A percentile compares a stretch with the other conserved stretches of the same genome.
Evolutionary conservation across 2,329 filamentous ascomycete genomes (phyloP).

Genomic region (Xylariaceae sp.): DNA sequence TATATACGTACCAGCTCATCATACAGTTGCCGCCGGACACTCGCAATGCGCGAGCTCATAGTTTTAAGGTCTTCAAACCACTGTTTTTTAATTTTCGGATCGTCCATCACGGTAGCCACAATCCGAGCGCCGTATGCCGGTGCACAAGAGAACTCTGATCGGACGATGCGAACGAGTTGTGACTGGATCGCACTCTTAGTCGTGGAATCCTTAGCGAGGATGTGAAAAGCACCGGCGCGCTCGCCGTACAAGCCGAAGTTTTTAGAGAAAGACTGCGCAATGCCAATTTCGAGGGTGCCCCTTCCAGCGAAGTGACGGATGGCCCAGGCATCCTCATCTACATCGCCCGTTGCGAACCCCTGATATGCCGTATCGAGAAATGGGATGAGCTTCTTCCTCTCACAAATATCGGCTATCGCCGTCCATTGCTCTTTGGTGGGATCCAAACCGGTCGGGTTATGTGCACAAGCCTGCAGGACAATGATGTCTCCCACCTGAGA

Average conservation of each 20-base stretch:
- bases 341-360: conserved; percentile 34
- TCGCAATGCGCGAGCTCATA: conserved; percentile 32
- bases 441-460: conserved; percentile 38
- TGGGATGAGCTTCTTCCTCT: conserved; percentile 28
- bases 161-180: conserved; percentile 18
- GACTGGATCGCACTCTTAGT: conserved; percentile 5
- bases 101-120: conserved; percentile 25
- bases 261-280: conserved; percentile 35
- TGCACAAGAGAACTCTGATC: conserved; percentile 28
- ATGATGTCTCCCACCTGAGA: conserved; percentile 30
- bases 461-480: conserved; percentile 36
- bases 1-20: conserved; percentile 20
- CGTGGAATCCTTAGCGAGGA: conserved; percentile 7
- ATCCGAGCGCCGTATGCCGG: conserved; percentile 30
- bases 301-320: conserved; percentile 28
- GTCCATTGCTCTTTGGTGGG: conserved; percentile 32
- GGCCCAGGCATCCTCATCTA: conserved; percentile 32
- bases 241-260: conserved; percentile 38
- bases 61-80: conserved; percentile 33
- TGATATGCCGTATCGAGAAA: conserved; percentile 38
- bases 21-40: conserved; percentile 27
- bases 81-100: conserved; percentile 19
- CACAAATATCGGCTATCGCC: conserved; percentile 28
- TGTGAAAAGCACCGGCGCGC: conserved; percentile 28
- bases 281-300: conserved; percentile 19